A percentile compares a stretch with the other conserved stretches of the same genome.
These are phyloP conservation scores for Diaporthe helianthi DNA, from an alignment of 2,329 filamentous ascomycete species.

Conservation along the genomic window DNA sequence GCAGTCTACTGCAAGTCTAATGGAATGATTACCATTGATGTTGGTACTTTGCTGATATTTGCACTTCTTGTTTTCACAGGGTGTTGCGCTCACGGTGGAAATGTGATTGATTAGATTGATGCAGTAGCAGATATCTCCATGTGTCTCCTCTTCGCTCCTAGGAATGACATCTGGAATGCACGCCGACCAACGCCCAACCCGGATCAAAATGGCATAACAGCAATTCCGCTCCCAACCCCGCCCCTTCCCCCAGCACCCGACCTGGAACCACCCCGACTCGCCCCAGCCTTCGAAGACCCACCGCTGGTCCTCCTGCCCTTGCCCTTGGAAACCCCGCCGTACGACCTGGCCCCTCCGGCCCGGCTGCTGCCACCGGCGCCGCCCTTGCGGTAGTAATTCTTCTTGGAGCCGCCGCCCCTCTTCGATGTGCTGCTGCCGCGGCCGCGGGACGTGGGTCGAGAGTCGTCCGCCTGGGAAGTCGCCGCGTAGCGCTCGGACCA, in stretches of 20 bases:
- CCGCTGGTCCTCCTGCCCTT: conserved; percentile 28
- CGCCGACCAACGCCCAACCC: conserved; percentile 2
- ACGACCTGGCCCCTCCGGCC: conserved; percentile 29
- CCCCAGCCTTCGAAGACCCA: conserved; percentile 20
- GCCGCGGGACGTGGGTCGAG: conserved; percentile 37
- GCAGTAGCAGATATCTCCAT: not conserved
- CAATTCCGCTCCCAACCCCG: conserved; percentile 19
- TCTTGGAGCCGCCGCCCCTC: conserved; percentile 34
- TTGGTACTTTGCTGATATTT: not conserved
- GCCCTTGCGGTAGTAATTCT: conserved; percentile 32
- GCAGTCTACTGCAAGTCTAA: conserved; percentile 28
- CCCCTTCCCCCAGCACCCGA: conserved; percentile 7
- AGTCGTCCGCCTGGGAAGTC: conserved; percentile 36
- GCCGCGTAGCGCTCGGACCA: conserved; percentile 42
- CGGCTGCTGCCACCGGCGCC: conserved; percentile 35
- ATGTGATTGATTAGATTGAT: not conserved
- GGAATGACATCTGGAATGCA: too few relatives aligned
- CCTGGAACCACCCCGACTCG: conserved; percentile 17
- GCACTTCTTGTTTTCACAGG: not conserved
- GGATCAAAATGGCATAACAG: conserved; percentile 30
- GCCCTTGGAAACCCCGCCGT: conserved; percentile 38
- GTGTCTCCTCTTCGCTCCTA: not conserved
- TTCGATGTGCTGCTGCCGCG: conserved; percentile 30
- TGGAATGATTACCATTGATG: conserved; percentile 16
- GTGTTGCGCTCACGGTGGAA: not conserved